Conservation (phyloP, 2,329 filamentous ascomycete genomes). For the Beauveria asiatica region DNA sequence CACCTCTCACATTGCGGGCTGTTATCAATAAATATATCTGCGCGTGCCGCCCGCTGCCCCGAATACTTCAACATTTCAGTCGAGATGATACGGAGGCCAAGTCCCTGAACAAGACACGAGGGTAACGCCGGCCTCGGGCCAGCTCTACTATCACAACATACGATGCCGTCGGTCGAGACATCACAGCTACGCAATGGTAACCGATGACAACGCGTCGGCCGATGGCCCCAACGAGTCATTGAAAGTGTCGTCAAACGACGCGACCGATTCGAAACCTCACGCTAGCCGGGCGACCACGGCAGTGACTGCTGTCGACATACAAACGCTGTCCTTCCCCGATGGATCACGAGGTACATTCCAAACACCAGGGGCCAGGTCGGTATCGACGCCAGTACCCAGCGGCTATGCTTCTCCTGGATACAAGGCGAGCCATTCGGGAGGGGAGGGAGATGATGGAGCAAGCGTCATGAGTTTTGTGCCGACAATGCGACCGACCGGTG, state of each 20-base stretch:
- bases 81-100: background rate
- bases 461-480: conserved; percentile 61
- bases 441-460: conserved; percentile 53
- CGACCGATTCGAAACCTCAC: conserved; percentile 31
- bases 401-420: conserved; percentile 31
- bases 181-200: conserved; percentile 10
- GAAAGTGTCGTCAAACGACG: conserved; percentile 31
- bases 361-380: conserved; percentile 26
- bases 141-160: conserved; percentile 17
- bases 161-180: conserved; percentile 5
- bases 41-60: background rate
- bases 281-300: conserved; percentile 73
- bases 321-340: conserved; percentile 66
- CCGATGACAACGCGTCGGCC: conserved; percentile 26
- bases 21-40: background rate
- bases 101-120: conserved; percentile 6
- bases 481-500: conserved; percentile 53
- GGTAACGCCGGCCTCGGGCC: conserved; percentile 11
- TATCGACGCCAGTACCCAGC: conserved; percentile 31
- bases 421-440: conserved; percentile 22
- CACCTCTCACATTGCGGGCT: background rate
- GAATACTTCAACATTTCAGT: background rate
- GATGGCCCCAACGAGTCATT: conserved; percentile 43
- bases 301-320: conserved; percentile 71
- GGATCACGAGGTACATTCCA: conserved; percentile 57